These are phyloP conservation scores for Nymphaea colorata DNA, from an alignment of 164 flowering plant species.

Conservation along the genomic window DNA sequence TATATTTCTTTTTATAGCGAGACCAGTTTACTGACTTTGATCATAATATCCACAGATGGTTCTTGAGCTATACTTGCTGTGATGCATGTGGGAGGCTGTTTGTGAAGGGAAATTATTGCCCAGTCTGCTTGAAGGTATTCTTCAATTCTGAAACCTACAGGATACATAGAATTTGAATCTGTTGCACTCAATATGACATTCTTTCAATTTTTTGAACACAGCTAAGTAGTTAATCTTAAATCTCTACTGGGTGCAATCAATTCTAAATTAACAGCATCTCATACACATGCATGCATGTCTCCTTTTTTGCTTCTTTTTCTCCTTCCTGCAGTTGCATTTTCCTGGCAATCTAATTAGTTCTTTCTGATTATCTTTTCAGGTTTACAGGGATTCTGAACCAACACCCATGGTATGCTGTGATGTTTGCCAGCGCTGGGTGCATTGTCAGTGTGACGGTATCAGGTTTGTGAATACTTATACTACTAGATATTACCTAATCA, in stretches of 20 bases:
- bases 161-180: too few species aligned
- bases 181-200: too few species aligned
- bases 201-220: too few species aligned
- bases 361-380: slow-evolving; percentile 25
- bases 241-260: too few species aligned
- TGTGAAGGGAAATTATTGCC: slow-evolving; percentile 92
- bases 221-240: too few species aligned
- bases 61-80: slow-evolving; percentile 90
- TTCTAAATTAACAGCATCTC: not conserved
- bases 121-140: slow-evolving; percentile 95
- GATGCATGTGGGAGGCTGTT: slow-evolving; percentile 99
- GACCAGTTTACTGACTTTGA: not conserved
- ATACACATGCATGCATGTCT: too few species aligned
- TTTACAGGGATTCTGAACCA: slow-evolving; percentile 95
- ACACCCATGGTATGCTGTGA: slow-evolving; percentile 99
- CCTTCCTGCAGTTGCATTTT: not conserved
- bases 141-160: not conserved
- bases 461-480: slow-evolving; percentile 32
- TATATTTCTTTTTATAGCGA: too few species aligned
- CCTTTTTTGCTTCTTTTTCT: too few species aligned
- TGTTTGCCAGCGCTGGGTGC: slow-evolving; percentile 96
- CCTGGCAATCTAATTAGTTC: not conserved
- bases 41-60: slow-evolving; percentile 56
- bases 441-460: slow-evolving; percentile 91
- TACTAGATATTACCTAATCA: not conserved